Percentiles rank a stretch among this genome's conserved stretches.
Evolutionary conservation across 202 grass and related monocot genomes (phyloP).

Genomic region (Schoenoplectus triqueter): DNA sequence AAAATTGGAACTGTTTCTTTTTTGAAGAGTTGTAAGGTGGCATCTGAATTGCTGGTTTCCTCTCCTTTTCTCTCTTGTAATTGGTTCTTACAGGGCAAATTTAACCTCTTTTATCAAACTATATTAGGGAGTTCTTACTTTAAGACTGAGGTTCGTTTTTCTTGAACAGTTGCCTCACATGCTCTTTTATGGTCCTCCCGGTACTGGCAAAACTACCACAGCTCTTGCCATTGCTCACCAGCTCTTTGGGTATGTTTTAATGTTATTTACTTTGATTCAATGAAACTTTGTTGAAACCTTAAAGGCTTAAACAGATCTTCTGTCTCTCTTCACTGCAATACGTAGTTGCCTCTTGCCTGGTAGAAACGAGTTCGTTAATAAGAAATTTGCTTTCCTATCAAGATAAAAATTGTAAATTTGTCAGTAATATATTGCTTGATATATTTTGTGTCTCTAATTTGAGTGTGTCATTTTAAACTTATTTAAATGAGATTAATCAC

Average conservation of each 20-base stretch:
- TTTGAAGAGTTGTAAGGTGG: conserved; percentile 9
- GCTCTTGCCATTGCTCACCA: conserved; percentile 83
- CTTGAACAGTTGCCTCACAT: conserved; percentile 79
- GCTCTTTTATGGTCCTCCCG: conserved; percentile 95
- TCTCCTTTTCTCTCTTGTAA: conserved; percentile 26
- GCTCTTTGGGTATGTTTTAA: conserved; percentile 73
- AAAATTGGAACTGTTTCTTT: neutral
- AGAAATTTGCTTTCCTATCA: neutral
- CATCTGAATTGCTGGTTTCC: neutral
- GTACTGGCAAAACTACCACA: conserved; percentile 95
- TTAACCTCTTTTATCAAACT: conserved; percentile 37
- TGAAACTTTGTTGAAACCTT: neutral
- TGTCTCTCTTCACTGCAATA: neutral
- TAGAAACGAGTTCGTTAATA: neutral
- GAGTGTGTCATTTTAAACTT: neutral
- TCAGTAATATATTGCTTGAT: neutral
- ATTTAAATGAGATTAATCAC: neutral
- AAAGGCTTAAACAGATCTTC: neutral
- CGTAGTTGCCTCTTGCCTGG: neutral
- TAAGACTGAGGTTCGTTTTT: conserved; percentile 30
- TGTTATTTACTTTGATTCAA: conserved; percentile 11
- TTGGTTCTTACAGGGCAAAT: neutral
- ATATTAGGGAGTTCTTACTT: neutral
- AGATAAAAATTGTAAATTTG: neutral
- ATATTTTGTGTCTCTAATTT: neutral